Evolutionary conservation across 441 rosid genomes (phyloP).

Genomic region (Euphorbia schlechtendalii): DNA sequence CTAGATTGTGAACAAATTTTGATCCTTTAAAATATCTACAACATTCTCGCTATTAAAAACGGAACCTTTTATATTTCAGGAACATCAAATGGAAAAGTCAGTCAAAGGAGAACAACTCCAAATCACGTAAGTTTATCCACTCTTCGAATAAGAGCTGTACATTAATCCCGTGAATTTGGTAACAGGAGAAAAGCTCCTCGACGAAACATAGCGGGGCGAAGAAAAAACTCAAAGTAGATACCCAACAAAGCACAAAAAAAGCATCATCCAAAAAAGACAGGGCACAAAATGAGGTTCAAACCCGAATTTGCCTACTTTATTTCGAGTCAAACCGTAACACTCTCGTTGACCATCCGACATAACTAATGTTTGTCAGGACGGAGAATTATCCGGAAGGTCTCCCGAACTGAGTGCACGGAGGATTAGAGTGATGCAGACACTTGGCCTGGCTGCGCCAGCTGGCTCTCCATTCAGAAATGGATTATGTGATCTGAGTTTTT

Average conservation of each 20-base stretch:
- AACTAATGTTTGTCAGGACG: conserved; percentile 20
- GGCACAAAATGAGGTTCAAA: not conserved
- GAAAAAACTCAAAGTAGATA: conserved; percentile 14
- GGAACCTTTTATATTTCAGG: not conserved
- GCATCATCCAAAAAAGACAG: conserved; percentile 12
- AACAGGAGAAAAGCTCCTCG: conserved; percentile 4
- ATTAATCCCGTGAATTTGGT: not conserved
- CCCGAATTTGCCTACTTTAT: conserved; percentile 9
- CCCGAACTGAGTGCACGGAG: conserved; percentile 36
- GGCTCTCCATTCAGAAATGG: conserved; percentile 48
- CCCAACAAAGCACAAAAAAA: conserved; percentile 3
- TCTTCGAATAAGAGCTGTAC: not conserved
- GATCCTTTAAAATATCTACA: not conserved
- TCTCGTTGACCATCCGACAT: conserved; percentile 2
- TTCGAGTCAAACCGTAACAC: not conserved
- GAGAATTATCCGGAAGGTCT: conserved; percentile 21
- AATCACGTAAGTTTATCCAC: not conserved
- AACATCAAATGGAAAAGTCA: not conserved
- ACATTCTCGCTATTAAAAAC: not conserved
- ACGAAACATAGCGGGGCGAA: not conserved
- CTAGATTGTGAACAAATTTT: not conserved
- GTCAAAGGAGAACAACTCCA: not conserved
- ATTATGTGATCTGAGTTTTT: conserved; percentile 7
- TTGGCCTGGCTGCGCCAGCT: conserved; percentile 48
- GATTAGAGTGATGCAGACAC: conserved; percentile 55